Evolutionary conservation across 805 yeast species (phyloP), one percentile per base, ranked within the genome.

Genomic region (Ogataea pilisensis): DNA sequence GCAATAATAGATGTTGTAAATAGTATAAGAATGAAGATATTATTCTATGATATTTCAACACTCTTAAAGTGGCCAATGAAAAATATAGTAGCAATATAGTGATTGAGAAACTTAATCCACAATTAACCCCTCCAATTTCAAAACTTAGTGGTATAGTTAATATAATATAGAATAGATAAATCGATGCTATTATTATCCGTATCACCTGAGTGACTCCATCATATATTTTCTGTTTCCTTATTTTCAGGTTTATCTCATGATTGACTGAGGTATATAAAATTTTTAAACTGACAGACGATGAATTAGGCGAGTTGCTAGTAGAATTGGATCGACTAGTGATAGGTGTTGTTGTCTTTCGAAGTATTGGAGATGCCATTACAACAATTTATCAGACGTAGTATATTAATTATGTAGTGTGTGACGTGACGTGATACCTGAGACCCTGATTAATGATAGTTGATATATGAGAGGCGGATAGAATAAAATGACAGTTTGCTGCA

Each of bases 91-190:
- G 67, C 40, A 86, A 76, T 35, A 91, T 71, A 6, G 95, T 81
- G 25, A 80, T 73, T 0, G 91, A 80, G 60, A 80, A 93, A 16
- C 95, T 79, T 44, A 93, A 67, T 1, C 99, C 99, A 63, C 98
- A 91, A 41, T 78, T 73, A 16, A 82, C 73, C 1, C 98, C 97
- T 8, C 98, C 98, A 29, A 88, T 83, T 56, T 91, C 96, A 63
- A 93, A 93, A 19, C 97, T 85, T 46, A 93, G 73, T 4, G 98
- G 98, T 6, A 93, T 84, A 2, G 96, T 84, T 24, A 90, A 69
- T 22, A 89, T 74, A 11, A 87, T 79, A 37, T 86, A 74, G 5
- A 75, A 60, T 39, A 88, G 67, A 55, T 89, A 88, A 24, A 84
- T 61, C 1, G 77, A 63, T 0, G 85, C 77, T 43, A 79, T 65